phyloP scores from a whole-genome alignment of 345 rosid species.

The Gossypium raimondii region DNA sequence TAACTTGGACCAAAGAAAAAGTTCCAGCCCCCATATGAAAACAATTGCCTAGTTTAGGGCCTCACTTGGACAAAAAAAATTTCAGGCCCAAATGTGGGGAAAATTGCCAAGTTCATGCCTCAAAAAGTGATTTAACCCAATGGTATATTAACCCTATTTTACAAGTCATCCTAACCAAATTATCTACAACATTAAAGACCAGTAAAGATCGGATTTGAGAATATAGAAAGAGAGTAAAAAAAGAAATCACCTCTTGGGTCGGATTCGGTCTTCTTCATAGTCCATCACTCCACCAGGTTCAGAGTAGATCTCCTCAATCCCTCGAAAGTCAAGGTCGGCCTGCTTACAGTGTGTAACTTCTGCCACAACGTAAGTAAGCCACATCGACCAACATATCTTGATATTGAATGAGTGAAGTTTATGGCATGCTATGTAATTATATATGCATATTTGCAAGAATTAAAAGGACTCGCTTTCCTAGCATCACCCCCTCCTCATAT shows the following conservation, averaged over 20 bases:
- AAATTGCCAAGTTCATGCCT: too few species aligned
- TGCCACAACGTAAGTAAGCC: slow-evolving; percentile 99
- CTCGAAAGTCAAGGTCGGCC: slow-evolving; percentile 82
- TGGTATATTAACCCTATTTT: neutral
- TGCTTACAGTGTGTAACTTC: slow-evolving; percentile 96
- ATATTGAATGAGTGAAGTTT: slow-evolving; percentile 20
- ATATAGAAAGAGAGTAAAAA: neutral
- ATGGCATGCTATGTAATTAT: slow-evolving; percentile 3
- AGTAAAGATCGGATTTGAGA: neutral
- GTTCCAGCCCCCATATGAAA: too few species aligned
- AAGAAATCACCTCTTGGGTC: slow-evolving; percentile 75
- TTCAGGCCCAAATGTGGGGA: too few species aligned
- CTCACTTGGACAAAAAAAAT: too few species aligned
- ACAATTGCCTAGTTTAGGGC: too few species aligned
- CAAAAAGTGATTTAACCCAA: neutral
- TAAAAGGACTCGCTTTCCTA: neutral
- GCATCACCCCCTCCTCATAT: neutral
- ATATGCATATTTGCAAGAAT: neutral
- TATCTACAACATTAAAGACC: neutral
- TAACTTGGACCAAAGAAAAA: too few species aligned
- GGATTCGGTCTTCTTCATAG: slow-evolving; percentile 81
- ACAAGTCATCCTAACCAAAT: neutral
- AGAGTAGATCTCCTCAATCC: slow-evolving; percentile 86
- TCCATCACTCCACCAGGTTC: slow-evolving; percentile 99
- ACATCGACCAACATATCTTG: slow-evolving; percentile 67